phyloP scores from a whole-genome alignment of 169 alveolate species.

The Perkinsus marinus region DNA sequence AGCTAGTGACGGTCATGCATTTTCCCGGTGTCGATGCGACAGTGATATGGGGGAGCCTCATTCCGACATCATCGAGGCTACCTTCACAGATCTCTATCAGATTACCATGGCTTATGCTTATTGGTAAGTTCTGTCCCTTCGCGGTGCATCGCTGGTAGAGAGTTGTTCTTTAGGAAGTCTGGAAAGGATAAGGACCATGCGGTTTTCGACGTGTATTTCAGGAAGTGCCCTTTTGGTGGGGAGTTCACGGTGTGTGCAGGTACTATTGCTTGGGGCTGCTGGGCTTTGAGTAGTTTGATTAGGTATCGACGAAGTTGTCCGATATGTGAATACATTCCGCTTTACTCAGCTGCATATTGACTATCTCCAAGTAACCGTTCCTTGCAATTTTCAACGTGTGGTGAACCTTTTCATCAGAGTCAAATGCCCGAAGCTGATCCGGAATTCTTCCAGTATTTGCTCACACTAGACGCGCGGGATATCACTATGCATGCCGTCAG shows the following conservation, averaged over 20 bases:
- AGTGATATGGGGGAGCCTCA: background rate
- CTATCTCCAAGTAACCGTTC: constrained; percentile 26
- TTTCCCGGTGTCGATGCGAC: background rate
- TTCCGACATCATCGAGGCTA: background rate
- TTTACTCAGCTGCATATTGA: constrained; percentile 52
- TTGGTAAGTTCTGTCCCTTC: constrained; percentile 5
- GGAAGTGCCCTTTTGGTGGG: constrained; percentile 75
- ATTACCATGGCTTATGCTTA: constrained; percentile 25
- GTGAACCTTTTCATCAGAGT: background rate
- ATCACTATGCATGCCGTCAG: constrained; percentile 32
- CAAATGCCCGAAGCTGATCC: constrained; percentile 36
- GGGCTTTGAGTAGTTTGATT: no score
- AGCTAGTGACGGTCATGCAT: background rate
- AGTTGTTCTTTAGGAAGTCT: no score
- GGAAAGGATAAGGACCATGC: constrained; percentile 51
- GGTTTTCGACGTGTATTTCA: constrained; percentile 61
- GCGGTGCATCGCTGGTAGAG: no score
- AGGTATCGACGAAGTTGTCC: constrained; percentile 52
- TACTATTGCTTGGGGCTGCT: no score
- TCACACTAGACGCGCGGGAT: constrained; percentile 23
- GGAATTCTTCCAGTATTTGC: constrained; percentile 51
- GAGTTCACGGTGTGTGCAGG: constrained; percentile 57
- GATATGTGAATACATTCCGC: constrained; percentile 43
- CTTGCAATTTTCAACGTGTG: no score
- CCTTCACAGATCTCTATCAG: constrained; percentile 24